Conservation (phyloP, 768 basidiomycete species). For the Boletus pseudo-olivaceus region DNA sequence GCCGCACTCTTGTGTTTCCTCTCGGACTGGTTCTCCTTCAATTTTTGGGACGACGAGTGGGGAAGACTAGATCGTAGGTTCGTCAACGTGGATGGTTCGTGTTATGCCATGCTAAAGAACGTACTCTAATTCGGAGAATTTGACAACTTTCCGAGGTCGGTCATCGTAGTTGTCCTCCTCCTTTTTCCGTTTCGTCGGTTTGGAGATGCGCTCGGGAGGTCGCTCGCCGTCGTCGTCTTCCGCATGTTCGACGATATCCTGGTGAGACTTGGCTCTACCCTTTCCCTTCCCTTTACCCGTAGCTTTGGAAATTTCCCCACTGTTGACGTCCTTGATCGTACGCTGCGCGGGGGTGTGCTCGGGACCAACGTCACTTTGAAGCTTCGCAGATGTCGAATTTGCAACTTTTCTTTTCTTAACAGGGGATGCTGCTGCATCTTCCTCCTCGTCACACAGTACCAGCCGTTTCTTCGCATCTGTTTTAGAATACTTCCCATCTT, state of each 20-base stretch:
- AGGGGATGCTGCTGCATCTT: neutral
- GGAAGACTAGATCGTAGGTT: neutral
- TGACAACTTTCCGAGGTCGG: slow-evolving; percentile 21
- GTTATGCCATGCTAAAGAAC: neutral
- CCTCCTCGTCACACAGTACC: slow-evolving; percentile 1
- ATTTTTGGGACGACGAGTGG: slow-evolving; percentile 25
- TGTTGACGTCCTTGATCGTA: neutral
- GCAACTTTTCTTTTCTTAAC: slow-evolving; percentile 17
- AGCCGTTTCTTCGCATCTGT: slow-evolving; percentile 5
- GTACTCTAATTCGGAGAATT: slow-evolving; percentile 14
- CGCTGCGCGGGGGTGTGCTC: neutral
- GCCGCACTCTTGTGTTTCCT: neutral
- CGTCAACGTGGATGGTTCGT: neutral
- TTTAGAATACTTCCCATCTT: neutral
- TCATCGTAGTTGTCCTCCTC: slow-evolving; percentile 21
- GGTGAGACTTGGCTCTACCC: neutral
- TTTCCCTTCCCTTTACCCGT: neutral
- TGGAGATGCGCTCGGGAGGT: neutral
- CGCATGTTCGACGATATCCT: neutral
- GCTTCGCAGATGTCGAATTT: neutral
- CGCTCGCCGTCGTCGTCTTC: slow-evolving; percentile 2
- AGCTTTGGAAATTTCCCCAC: neutral
- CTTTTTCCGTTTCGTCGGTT: slow-evolving; percentile 19
- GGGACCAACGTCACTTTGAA: neutral
- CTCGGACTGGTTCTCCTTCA: slow-evolving; percentile 33